Conservation (phyloP, 2,329 filamentous ascomycete species). For the Curvularia eragrostidis region DNA sequence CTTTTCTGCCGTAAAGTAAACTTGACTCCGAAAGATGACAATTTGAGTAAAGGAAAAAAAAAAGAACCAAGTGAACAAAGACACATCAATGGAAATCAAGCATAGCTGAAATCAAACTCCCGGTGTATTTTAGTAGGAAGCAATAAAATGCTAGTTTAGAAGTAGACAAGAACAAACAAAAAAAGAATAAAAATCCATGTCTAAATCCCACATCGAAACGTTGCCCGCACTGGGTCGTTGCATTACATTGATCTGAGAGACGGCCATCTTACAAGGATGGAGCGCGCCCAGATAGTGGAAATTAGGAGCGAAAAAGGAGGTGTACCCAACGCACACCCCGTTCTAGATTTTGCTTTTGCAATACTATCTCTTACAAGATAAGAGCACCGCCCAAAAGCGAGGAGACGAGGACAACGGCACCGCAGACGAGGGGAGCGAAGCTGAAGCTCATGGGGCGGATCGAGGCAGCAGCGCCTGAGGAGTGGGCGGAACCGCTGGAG, state of each 20-base stretch:
- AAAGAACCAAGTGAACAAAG: background rate
- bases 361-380: slow-evolving; percentile 41
- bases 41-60: background rate
- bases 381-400: slow-evolving; percentile 61
- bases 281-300: background rate
- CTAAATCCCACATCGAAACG: slow-evolving; percentile 26
- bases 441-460: slow-evolving; percentile 55
- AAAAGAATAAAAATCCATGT: background rate
- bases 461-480: slow-evolving; percentile 52
- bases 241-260: slow-evolving; percentile 27
- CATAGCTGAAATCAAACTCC: background rate
- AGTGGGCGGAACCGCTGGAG: slow-evolving; percentile 21
- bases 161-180: background rate
- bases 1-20: background rate
- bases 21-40: background rate
- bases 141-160: background rate
- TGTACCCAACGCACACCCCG: background rate
- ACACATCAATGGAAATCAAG: background rate
- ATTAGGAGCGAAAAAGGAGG: background rate
- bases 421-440: slow-evolving; percentile 60
- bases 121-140: background rate
- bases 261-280: background rate
- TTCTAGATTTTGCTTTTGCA: background rate
- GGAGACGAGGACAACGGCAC: slow-evolving; percentile 59
- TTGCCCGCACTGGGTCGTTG: slow-evolving; percentile 41